A percentile compares a stretch with the other conserved stretches of the same genome.
Evolutionary conservation across 768 basidiomycete genomes (phyloP).

Genomic region (Phanerodontia chrysosporium): DNA sequence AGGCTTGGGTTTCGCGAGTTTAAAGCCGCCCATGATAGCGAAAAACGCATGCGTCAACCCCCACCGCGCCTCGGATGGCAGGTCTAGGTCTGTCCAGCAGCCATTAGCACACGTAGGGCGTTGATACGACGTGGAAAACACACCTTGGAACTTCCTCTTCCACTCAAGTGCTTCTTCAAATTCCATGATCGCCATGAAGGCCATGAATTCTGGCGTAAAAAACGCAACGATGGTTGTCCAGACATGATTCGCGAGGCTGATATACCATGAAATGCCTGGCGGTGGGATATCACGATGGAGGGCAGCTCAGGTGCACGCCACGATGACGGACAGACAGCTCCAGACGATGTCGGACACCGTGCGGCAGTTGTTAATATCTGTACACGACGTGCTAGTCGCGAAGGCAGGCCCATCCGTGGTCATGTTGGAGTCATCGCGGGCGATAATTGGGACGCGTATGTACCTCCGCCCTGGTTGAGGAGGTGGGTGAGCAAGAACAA

Average conservation of each 20-base stretch:
- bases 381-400: not conserved
- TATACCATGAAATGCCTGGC: not conserved
- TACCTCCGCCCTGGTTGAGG: not conserved
- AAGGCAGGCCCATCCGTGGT: not conserved
- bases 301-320: not conserved
- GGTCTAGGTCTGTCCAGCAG: not conserved
- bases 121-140: not conserved
- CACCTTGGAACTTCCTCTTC: not conserved
- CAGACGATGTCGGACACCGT: not conserved
- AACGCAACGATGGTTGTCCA: not conserved
- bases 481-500: not conserved
- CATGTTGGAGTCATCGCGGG: not conserved
- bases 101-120: not conserved
- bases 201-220: not conserved
- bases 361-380: not conserved
- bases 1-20: not conserved
- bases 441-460: not conserved
- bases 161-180: not conserved
- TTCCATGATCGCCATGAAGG: not conserved
- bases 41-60: not conserved
- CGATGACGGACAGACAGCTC: not conserved
- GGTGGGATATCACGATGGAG: not conserved
- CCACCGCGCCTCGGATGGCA: not conserved
- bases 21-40: not conserved
- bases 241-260: not conserved